Evolutionary conservation across 306 rosid genomes (phyloP), one percentile per base, ranked within the genome.

Genomic region (Trifolium fragiferum): DNA sequence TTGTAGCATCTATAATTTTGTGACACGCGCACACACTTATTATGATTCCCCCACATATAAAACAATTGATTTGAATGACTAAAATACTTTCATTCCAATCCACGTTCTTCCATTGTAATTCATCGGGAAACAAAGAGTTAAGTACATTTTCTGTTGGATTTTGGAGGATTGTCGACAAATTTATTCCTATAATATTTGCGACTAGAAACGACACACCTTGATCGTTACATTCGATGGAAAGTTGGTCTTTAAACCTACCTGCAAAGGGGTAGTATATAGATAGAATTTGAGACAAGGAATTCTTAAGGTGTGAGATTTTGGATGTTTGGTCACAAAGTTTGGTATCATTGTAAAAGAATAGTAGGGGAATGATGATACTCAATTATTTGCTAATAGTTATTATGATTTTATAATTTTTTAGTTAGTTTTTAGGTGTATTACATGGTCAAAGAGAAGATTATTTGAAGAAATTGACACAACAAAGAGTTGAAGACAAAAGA

Each of bases 181-280:
- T 44, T 30, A 6, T 32, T 32, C 33, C 5, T n/a, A 8, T 60
- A 58, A 85, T 20, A 7, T 11, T 65, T 10, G 84, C 75, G 18
- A 82, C 81, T 0, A 82, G 19, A n/a, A 86, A 83, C 9, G 49
- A 27, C 61, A 72, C 89, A 0, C 96, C 96, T 23, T 84, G 77
- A 58, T 90, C 96, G 41, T 83, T 85, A 75, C 91, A 87, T 2
- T 84, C 85, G 1, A 89, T 68, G 25, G 66, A 70, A 9, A 57
- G 4, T 64, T 60, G 46, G n/a, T 80, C 87, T 76, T 20, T 76
- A 59, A 76, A 3, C n/a, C 64, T 83, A 0, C 91, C 89, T 0
- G 93, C 89, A 18, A 88, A 66, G 0, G 88, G 93, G 71, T 90
- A 88, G 76, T 86, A 90, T 5, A 1, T 15, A 11, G 89, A 46